phyloP scores from a whole-genome alignment of 2,329 filamentous ascomycete genomes.

The Botryotinia calthae region DNA sequence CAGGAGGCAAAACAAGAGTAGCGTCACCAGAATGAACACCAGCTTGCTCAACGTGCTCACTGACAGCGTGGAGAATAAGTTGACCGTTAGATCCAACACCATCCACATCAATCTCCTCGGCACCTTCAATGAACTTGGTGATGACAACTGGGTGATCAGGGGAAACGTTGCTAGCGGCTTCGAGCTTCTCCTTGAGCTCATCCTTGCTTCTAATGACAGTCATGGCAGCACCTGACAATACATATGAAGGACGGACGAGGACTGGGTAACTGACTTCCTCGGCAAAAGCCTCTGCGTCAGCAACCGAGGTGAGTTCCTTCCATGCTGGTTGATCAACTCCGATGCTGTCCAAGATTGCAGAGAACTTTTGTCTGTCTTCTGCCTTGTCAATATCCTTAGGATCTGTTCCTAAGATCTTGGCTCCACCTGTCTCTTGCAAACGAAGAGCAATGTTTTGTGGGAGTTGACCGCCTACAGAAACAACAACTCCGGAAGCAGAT shows the following conservation, averaged over 20 bases:
- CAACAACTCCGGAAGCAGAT: slow-evolving; percentile 78
- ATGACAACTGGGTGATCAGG: slow-evolving; percentile 98
- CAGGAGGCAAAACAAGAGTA: slow-evolving; percentile 87
- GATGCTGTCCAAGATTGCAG: slow-evolving; percentile 93
- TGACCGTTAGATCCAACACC: slow-evolving; percentile 84
- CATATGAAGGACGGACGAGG: slow-evolving; percentile 90
- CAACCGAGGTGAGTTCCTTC: slow-evolving; percentile 91
- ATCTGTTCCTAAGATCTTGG: slow-evolving; percentile 88
- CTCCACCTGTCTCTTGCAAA: slow-evolving; percentile 85
- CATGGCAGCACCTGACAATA: slow-evolving; percentile 97
- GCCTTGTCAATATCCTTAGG: slow-evolving; percentile 96
- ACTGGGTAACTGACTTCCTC: slow-evolving; percentile 87
- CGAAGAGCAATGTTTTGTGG: slow-evolving; percentile 96
- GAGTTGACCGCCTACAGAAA: slow-evolving; percentile 92
- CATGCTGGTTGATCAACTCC: slow-evolving; percentile 95
- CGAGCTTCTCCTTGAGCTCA: slow-evolving; percentile 92
- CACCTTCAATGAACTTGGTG: slow-evolving; percentile 96
- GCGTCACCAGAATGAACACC: slow-evolving; percentile 98
- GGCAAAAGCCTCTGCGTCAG: slow-evolving; percentile 85
- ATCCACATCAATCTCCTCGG: slow-evolving; percentile 94
- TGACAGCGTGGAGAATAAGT: slow-evolving; percentile 86
- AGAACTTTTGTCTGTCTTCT: slow-evolving; percentile 98
- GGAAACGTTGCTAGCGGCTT: slow-evolving; percentile 84
- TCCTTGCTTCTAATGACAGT: slow-evolving; percentile 86
- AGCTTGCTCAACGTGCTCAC: slow-evolving; percentile 93